These are phyloP conservation scores for Corchorus capsularis DNA, from an alignment of 345 rosid genomes.

Conservation along the genomic window DNA sequence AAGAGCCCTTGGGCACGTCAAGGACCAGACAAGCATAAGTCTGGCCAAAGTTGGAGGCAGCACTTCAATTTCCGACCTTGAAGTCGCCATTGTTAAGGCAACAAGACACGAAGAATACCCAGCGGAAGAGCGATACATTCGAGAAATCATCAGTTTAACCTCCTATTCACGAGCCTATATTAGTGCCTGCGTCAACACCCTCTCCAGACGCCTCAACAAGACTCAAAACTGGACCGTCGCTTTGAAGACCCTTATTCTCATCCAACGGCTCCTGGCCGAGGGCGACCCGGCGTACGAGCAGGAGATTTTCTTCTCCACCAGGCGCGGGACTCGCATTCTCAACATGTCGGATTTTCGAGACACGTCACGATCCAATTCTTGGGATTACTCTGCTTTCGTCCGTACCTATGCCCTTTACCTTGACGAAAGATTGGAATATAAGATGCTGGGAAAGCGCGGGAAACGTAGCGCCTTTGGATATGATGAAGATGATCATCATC, in stretches of 20 bases:
- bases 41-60: conserved; percentile 80
- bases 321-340: conserved; percentile 78
- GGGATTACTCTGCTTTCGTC: conserved; percentile 91
- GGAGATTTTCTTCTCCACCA: conserved; percentile 88
- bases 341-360: conserved; percentile 86
- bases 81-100: conserved; percentile 85
- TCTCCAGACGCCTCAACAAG: conserved; percentile 73
- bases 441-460: conserved; percentile 65
- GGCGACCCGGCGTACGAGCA: conserved; percentile 82
- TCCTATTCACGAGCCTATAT: conserved; percentile 63
- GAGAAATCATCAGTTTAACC: conserved; percentile 78
- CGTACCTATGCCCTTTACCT: conserved; percentile 75
- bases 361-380: conserved; percentile 49
- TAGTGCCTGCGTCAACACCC: conserved; percentile 52
- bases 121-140: conserved; percentile 69
- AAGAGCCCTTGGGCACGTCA: conserved; percentile 78
- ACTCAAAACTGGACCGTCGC: conserved; percentile 91
- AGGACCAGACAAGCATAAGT: conserved; percentile 89
- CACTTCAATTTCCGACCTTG: conserved; percentile 66
- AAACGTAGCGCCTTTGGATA: conserved; percentile 45
- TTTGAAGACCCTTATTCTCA: conserved; percentile 63
- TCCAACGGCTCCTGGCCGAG: conserved; percentile 63
- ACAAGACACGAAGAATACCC: conserved; percentile 88
- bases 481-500: conserved; percentile 41
- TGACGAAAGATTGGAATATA: conserved; percentile 74